Evolutionary conservation across 306 rosid species (phyloP).

Genomic region (Arachis hypogaea): DNA sequence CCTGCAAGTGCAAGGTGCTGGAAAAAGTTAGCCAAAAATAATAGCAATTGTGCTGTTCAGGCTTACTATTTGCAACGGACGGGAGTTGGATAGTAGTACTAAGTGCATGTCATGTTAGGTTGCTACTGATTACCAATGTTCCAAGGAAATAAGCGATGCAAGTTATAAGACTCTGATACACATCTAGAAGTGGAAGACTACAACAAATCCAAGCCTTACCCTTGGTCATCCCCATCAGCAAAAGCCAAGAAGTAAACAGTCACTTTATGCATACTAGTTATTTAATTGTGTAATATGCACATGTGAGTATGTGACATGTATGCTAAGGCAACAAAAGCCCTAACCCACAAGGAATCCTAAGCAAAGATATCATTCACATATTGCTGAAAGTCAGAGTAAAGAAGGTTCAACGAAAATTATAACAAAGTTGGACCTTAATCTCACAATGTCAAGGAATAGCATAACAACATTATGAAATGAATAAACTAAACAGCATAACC

Average conservation of each 20-base stretch:
- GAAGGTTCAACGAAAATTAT: neutral
- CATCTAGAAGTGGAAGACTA: neutral
- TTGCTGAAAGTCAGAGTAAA: neutral
- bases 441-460: constrained; percentile 2
- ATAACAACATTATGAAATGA: neutral
- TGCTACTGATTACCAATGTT: constrained; percentile 15
- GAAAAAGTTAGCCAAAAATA: constrained; percentile 38
- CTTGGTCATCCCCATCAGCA: neutral
- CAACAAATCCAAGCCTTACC: constrained; percentile 19
- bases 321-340: constrained; percentile 20
- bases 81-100: neutral
- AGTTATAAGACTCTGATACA: constrained; percentile 1
- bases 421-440: neutral
- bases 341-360: constrained; percentile 6
- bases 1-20: constrained; percentile 48
- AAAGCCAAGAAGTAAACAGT: neutral
- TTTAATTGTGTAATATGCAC: neutral
- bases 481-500: neutral
- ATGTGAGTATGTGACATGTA: neutral
- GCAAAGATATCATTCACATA: neutral
- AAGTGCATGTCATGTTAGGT: constrained; percentile 27
- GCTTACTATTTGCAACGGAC: constrained; percentile 20
- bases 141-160: constrained; percentile 11
- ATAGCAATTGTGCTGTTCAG: constrained; percentile 17
- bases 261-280: neutral